Percentiles rank a stretch among this genome's conserved stretches.
Evolutionary conservation across 1,284 basidiomycete species (phyloP).

Genomic region (Apiotrichum sp.): DNA sequence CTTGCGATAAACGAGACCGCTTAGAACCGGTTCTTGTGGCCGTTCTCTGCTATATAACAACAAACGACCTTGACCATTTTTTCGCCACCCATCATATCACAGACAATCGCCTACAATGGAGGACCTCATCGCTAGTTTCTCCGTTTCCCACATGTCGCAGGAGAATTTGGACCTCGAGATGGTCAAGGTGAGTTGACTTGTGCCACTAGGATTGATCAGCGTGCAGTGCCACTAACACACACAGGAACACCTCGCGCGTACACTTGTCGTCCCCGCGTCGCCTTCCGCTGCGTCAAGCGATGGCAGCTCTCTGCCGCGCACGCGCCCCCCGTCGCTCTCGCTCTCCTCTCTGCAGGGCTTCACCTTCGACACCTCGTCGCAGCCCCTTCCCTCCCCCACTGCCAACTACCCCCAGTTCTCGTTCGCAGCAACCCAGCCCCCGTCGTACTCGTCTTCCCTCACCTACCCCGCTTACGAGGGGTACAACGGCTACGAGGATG

Average conservation of each 20-base stretch:
- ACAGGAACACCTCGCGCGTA: constrained; percentile 14
- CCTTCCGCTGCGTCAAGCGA: constrained; percentile 3
- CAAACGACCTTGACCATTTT: too few species aligned
- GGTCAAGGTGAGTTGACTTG: constrained; percentile 30
- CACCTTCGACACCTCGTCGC: not conserved
- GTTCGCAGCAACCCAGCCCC: not conserved
- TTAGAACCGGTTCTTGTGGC: too few species aligned
- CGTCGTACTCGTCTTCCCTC: not conserved
- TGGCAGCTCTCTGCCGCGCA: constrained; percentile 1
- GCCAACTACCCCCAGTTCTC: not conserved
- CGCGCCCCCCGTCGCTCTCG: not conserved
- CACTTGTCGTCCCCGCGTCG: constrained; percentile 12
- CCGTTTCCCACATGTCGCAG: constrained; percentile 36
- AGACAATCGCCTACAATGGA: constrained; percentile 26
- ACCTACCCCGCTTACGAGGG: too few species aligned
- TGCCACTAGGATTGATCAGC: not conserved
- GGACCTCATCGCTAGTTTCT: constrained; percentile 43
- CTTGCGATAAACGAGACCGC: too few species aligned
- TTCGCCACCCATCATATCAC: too few species aligned
- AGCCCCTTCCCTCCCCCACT: constrained; percentile 10
- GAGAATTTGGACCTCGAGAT: constrained; percentile 39
- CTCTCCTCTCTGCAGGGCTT: not conserved
- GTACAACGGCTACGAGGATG: constrained; percentile 4
- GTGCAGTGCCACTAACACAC: not conserved
- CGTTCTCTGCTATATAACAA: too few species aligned